Evolutionary conservation across 2,329 filamentous ascomycete genomes (phyloP), one percentile per base, ranked within the genome.

Genomic region (Penicillium hordei): DNA sequence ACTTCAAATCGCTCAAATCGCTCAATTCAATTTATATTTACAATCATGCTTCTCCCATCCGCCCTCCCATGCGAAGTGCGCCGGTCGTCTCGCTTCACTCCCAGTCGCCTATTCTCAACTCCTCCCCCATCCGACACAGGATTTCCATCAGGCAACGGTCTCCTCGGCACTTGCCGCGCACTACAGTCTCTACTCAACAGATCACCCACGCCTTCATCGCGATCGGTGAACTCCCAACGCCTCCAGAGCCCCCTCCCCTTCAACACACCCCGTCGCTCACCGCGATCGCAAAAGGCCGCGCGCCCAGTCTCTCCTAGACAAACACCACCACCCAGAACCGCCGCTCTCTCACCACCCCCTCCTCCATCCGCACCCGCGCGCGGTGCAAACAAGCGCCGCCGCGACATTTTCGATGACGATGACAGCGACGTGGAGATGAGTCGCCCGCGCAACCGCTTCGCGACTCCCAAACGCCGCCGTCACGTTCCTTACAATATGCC

Each of bases 381-480:
- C 49, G 70, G 73, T 57, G 66, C 67, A n/a, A 76, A 75, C 58
- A 79, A 79, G 62, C 70, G 77, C 52, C 64, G 70, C 27, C 73
- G 76, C 55, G 68, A 71, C 48, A 56, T 60, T 17, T 70, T 67
- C 48, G 71, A 67, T 17, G 59, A 66, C 15, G 59, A 66, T 19
- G 53, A 65, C 29, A 64, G 53, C 53, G 62, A 62, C 34, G 27
- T 31, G 13, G 55, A 58, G 39, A 59, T 57, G 23, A 42, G 55
- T 34, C 48, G 52, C 55, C 38, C 40, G 34, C 61, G 62, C 39
- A 60, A 68, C 45, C 68, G 65, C 38, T 72, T 73, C 55, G 74
- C 75, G 4, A 81, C 79, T 12, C 79, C 79, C 5, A 81, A 81
- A 63, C 75, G 78, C 60, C 72, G 66, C 39, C 71, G 78, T 19